Conservation (phyloP, 1,139 yeast species). For the Wickerhamomyces sp. region DNA sequence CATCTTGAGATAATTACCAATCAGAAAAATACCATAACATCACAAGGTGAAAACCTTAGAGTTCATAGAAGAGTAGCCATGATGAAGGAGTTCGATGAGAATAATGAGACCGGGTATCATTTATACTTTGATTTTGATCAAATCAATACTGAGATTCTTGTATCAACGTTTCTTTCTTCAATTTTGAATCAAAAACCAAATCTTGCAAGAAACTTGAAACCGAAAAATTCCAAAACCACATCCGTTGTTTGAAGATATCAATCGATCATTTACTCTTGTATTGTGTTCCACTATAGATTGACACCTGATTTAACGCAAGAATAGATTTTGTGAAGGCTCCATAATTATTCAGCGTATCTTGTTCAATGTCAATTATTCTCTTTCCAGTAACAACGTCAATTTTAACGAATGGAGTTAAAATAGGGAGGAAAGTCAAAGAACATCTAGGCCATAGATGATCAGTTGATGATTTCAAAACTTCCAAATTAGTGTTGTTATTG, state of each 20-base stretch:
- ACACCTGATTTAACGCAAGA: conserved; percentile 6
- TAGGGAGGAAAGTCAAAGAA: conserved; percentile 29
- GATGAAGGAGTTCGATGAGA: conserved; percentile 8
- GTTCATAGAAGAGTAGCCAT: conserved; percentile 18
- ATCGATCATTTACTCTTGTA: conserved; percentile 8
- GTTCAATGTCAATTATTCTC: conserved; percentile 28
- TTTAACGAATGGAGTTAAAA: conserved; percentile 29
- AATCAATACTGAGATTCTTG: conserved; percentile 19
- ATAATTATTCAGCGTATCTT: conserved; percentile 19
- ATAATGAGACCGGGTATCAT: conserved; percentile 6
- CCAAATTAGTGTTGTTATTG: conserved; percentile 12
- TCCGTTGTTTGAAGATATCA: not conserved
- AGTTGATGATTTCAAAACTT: conserved; percentile 22
- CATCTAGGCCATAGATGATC: conserved; percentile 33
- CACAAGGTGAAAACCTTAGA: conserved; percentile 1
- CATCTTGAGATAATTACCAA: conserved; percentile 16
- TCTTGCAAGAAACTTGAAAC: not conserved
- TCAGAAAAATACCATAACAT: conserved; percentile 3
- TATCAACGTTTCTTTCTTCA: conserved; percentile 17
- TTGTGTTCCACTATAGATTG: conserved; percentile 18
- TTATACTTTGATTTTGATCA: conserved; percentile 16
- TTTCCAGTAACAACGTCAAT: conserved; percentile 30
- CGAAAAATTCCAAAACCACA: not conserved
- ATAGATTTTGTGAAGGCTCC: conserved; percentile 15
- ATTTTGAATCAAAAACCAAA: conserved; percentile 10